phyloP scores from a whole-genome alignment of 148 eudicot species.

The Rhododendron mucronatum region DNA sequence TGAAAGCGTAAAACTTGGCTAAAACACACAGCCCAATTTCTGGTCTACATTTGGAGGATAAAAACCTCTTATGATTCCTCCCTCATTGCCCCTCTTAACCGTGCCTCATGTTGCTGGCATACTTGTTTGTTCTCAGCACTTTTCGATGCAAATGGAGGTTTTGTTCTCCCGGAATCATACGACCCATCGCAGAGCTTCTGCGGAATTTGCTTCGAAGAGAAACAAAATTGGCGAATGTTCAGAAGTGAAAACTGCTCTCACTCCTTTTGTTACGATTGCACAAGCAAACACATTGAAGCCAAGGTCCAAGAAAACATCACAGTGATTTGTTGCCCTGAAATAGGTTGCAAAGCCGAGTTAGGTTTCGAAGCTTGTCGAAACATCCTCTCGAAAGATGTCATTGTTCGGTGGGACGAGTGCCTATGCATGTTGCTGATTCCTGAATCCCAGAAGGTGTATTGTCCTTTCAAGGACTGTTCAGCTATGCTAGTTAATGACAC shows the following conservation, averaged over 20 bases:
- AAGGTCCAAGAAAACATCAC: constrained; percentile 22
- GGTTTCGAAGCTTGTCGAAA: constrained; percentile 11
- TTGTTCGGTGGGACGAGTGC: constrained; percentile 26
- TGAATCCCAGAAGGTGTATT: constrained; percentile 29
- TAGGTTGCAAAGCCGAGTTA: constrained; percentile 24
- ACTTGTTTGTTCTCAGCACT: neutral
- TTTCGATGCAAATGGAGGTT: neutral
- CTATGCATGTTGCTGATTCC: constrained; percentile 27
- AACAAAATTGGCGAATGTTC: constrained; percentile 25
- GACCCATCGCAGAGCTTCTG: constrained; percentile 8
- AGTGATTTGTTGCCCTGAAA: constrained; percentile 24
- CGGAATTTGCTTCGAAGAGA: constrained; percentile 34
- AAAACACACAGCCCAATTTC: neutral
- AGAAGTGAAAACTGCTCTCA: constrained; percentile 26
- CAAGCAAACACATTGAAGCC: constrained; percentile 20
- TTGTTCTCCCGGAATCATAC: neutral
- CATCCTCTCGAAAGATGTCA: constrained; percentile 16
- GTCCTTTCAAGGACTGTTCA: constrained; percentile 41
- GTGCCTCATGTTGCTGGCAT: neutral
- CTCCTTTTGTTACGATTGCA: constrained; percentile 35
- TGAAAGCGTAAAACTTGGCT: neutral
- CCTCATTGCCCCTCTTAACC: neutral
- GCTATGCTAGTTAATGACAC: constrained; percentile 27
- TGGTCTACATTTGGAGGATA: neutral
- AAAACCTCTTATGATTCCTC: neutral